Conservation (phyloP, 345 rosid genomes). For the Acer yangbiense region DNA sequence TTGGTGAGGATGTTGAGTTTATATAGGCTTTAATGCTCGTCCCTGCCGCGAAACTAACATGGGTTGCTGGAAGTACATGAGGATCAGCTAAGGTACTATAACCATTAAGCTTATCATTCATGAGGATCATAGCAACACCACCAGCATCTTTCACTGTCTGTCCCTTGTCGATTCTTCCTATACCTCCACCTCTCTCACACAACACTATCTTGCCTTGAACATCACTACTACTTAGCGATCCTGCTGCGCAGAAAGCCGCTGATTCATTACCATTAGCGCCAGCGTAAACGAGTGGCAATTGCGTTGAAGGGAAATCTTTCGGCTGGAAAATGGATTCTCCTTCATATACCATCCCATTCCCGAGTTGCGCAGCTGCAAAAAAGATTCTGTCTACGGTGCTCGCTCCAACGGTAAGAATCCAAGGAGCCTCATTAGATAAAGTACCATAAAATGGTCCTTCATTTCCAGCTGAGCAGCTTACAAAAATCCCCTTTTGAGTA, state of each 20-base stretch:
- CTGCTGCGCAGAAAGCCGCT: constrained; percentile 32
- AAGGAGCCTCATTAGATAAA: constrained; percentile 57
- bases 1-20: constrained; percentile 36
- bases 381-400: constrained; percentile 57
- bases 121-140: constrained; percentile 49
- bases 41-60: constrained; percentile 37
- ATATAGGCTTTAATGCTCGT: constrained; percentile 35
- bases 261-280: constrained; percentile 30
- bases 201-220: constrained; percentile 47
- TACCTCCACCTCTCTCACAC: constrained; percentile 45
- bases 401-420: constrained; percentile 66
- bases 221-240: constrained; percentile 26
- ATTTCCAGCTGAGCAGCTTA: constrained; percentile 61
- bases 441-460: constrained; percentile 36
- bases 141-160: constrained; percentile 49
- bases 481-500: constrained; percentile 47
- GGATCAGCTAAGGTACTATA: constrained; percentile 43
- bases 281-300: constrained; percentile 47
- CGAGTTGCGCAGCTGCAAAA: constrained; percentile 41
- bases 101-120: constrained; percentile 32
- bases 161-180: constrained; percentile 38
- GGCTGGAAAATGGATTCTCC: constrained; percentile 62
- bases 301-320: constrained; percentile 25
- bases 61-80: constrained; percentile 47
- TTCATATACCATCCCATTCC: constrained; percentile 37